A percentile compares a stretch with the other conserved stretches of the same genome.
Conservation (phyloP, 2,329 filamentous ascomycete genomes). For the Xylariomycetidae sp. region DNA sequence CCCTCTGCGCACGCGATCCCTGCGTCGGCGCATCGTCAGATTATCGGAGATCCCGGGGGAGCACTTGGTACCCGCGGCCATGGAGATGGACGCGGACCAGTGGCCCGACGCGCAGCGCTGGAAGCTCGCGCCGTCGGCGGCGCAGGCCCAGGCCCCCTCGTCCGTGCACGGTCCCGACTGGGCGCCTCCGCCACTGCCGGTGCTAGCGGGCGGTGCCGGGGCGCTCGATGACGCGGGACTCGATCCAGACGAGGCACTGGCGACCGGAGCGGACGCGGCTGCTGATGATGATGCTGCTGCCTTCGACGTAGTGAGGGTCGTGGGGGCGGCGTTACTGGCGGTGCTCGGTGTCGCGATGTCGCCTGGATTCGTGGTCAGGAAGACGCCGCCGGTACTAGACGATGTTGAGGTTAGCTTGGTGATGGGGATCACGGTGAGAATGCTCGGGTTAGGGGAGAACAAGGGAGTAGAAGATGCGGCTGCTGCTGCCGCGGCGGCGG, state of each 20-base stretch:
- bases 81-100: conserved; percentile 45
- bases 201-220: conserved; percentile 15
- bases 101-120: conserved; percentile 58
- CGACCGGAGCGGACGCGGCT: conserved; percentile 8
- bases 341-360: too few species aligned
- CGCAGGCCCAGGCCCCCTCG: conserved; percentile 57
- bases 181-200: conserved; percentile 11
- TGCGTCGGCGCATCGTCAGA: conserved; percentile 17
- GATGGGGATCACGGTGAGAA: conserved; percentile 18
- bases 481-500: conserved; percentile 1
- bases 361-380: too few species aligned
- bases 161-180: conserved; percentile 36
- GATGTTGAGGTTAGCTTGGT: conserved; percentile 16
- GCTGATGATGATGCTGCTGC: conserved; percentile 9
- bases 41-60: conserved; percentile 22
- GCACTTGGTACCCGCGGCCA: conserved; percentile 53
- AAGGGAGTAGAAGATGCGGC: conserved; percentile 1
- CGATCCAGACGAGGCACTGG: conserved; percentile 5
- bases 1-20: conserved; percentile 13
- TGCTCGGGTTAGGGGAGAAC: too few species aligned
- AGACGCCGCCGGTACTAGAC: conserved; percentile 38
- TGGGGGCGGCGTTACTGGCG: conserved; percentile 19
- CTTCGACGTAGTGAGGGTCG: conserved; percentile 16
- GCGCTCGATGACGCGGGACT: conserved; percentile 10
- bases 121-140: conserved; percentile 49